Conservation (phyloP, 192 early-diverging fungal genomes). For the Backusella psychrophila region DNA sequence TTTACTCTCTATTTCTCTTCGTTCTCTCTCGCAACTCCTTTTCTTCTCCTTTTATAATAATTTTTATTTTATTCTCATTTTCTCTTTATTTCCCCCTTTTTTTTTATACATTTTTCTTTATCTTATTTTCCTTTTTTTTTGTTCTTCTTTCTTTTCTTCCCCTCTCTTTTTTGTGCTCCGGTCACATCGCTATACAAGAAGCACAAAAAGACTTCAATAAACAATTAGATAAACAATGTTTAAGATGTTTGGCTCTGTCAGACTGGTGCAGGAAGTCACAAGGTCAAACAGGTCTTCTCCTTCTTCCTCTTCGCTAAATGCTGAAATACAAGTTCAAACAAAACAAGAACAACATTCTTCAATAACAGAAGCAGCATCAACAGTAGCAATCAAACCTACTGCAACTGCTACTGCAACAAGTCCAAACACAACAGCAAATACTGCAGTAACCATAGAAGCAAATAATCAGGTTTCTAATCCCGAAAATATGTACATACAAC, state of each 20-base stretch:
- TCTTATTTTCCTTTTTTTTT: neutral
- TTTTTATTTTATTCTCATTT: constrained; percentile 2
- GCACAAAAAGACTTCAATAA: neutral
- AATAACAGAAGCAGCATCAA: neutral
- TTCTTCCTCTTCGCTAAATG: neutral
- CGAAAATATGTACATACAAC: constrained; percentile 5
- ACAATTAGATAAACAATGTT: constrained; percentile 15
- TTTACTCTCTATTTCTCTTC: neutral
- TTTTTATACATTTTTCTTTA: neutral
- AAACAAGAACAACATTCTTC: neutral
- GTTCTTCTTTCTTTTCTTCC: neutral
- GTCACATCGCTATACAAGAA: neutral
- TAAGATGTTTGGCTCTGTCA: constrained; percentile 35
- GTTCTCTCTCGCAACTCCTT: neutral
- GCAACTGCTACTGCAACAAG: neutral
- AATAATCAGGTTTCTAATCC: neutral
- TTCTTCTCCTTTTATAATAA: constrained; percentile 5
- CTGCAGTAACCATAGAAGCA: neutral
- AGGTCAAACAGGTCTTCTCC: constrained; percentile 11
- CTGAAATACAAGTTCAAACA: neutral
- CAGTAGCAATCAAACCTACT: neutral
- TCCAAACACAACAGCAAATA: neutral
- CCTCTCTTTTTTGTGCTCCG: neutral
- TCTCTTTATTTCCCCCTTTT: neutral
- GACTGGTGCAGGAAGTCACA: constrained; percentile 39